These are phyloP conservation scores for Amaranthus tricolor DNA, from an alignment of 179 eudicot genomes.

Conservation along the genomic window DNA sequence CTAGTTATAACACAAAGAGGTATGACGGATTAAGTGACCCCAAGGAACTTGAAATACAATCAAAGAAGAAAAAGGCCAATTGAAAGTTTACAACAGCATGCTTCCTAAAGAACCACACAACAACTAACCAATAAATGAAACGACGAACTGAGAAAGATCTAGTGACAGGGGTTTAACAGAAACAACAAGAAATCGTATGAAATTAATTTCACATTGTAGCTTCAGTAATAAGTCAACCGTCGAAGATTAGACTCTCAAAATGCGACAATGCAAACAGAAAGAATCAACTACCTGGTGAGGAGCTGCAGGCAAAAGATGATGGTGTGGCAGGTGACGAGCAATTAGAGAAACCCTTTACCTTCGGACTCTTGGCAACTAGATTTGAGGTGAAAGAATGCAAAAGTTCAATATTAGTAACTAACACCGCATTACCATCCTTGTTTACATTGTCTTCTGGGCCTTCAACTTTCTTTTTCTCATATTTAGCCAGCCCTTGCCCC, in stretches of 20 bases:
- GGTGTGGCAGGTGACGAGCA: constrained; percentile 88
- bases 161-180: neutral
- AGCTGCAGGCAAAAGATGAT: constrained; percentile 78
- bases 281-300: constrained; percentile 68
- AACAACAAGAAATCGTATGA: neutral
- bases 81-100: neutral
- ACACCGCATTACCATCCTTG: constrained; percentile 34
- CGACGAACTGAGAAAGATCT: neutral
- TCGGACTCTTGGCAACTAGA: constrained; percentile 65
- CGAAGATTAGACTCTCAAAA: neutral
- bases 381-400: constrained; percentile 36
- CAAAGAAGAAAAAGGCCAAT: neutral
- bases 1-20: neutral
- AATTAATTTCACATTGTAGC: neutral
- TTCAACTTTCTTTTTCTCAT: constrained; percentile 87
- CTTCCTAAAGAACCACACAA: neutral
- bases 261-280: neutral
- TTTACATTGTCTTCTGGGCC: constrained; percentile 57
- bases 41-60: neutral
- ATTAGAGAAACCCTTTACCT: constrained; percentile 45
- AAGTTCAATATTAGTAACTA: constrained; percentile 37
- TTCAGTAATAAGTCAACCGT: neutral
- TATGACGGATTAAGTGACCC: neutral
- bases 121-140: neutral
- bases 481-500: constrained; percentile 97